These are phyloP conservation scores for Monosporascus ibericus DNA, from an alignment of 2,329 filamentous ascomycete species.

Conservation along the genomic window DNA sequence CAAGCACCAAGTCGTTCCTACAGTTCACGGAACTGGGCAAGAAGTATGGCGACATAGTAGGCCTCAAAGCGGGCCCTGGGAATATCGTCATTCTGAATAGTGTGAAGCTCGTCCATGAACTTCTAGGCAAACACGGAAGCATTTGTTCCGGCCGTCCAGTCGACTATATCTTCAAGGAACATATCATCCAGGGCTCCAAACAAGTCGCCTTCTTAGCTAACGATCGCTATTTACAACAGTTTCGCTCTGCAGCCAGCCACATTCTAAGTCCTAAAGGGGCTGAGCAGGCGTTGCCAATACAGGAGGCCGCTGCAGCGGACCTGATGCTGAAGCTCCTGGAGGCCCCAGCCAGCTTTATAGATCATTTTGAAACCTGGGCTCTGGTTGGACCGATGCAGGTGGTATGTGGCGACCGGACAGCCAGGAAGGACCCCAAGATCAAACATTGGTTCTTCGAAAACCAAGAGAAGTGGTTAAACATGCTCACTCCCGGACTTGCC, in stretches of 20 bases:
- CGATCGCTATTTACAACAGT: constrained; percentile 3
- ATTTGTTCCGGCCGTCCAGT: constrained; percentile 5
- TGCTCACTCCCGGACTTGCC: constrained; percentile 4
- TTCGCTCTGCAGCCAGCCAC: not conserved
- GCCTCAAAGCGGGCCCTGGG: constrained; percentile 5
- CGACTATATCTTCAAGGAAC: constrained; percentile 3
- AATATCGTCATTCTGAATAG: constrained; percentile 8
- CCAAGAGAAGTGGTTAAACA: constrained; percentile 5
- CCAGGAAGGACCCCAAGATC: not conserved
- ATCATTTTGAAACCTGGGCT: constrained; percentile 3
- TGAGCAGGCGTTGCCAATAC: constrained; percentile 2
- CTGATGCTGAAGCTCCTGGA: constrained; percentile 1
- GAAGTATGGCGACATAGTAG: constrained; percentile 8
- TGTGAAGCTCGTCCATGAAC: constrained; percentile 3
- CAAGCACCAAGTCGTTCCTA: constrained; percentile 2
- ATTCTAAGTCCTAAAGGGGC: not conserved
- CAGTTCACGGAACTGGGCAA: constrained; percentile 1
- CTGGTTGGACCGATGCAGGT: constrained; percentile 3
- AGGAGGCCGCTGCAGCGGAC: constrained; percentile 2
- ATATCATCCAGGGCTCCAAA: constrained; percentile 4
- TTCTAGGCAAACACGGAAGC: constrained; percentile 5
- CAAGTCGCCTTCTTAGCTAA: constrained; percentile 2
- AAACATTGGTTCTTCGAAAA: constrained; percentile 3
- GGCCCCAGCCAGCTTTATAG: not conserved
- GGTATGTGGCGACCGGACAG: constrained; percentile 3